Conservation (phyloP, 1,139 yeast genomes). For the Saccharomyces hybrid region DNA sequence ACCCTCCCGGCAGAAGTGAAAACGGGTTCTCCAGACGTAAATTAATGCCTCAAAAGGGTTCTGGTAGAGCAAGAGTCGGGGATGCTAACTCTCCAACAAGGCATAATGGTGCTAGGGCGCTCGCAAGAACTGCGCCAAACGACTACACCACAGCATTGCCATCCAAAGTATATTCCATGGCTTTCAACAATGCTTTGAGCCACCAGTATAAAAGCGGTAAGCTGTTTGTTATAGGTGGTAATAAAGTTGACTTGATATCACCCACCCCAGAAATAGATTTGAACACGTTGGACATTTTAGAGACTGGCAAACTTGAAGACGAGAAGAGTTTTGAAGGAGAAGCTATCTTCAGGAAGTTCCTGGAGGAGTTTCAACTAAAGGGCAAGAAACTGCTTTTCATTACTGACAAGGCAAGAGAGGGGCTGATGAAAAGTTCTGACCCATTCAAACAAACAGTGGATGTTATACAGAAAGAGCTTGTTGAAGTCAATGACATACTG, state of each 20-base stretch:
- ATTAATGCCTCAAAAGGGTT: slow-evolving; percentile 83
- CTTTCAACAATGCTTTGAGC: slow-evolving; percentile 75
- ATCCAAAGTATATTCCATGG: slow-evolving; percentile 60
- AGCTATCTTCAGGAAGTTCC: slow-evolving; percentile 51
- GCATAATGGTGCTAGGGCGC: slow-evolving; percentile 83
- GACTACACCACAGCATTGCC: slow-evolving; percentile 85
- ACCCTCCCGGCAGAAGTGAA: slow-evolving; percentile 79
- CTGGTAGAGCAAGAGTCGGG: slow-evolving; percentile 94
- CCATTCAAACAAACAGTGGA: slow-evolving; percentile 47
- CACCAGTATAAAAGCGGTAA: slow-evolving; percentile 71
- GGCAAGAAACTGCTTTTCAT: slow-evolving; percentile 61
- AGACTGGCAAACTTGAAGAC: background rate
- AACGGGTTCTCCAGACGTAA: slow-evolving; percentile 81
- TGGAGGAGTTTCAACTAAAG: slow-evolving; percentile 47
- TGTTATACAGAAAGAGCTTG: slow-evolving; percentile 66
- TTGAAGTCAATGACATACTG: slow-evolving; percentile 77
- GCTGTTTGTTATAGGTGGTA: slow-evolving; percentile 59
- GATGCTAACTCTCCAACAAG: slow-evolving; percentile 92
- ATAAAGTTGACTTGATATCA: slow-evolving; percentile 25
- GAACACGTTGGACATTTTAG: slow-evolving; percentile 19
- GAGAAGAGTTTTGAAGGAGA: slow-evolving; percentile 35
- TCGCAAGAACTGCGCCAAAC: slow-evolving; percentile 85
- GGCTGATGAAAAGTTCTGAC: slow-evolving; percentile 33
- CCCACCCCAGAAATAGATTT: slow-evolving; percentile 24
- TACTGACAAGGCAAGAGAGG: slow-evolving; percentile 30